Evolutionary conservation across 768 basidiomycete genomes (phyloP), one percentile per base, ranked within the genome.

Genomic region (Omphalotus guepiniiformis): DNA sequence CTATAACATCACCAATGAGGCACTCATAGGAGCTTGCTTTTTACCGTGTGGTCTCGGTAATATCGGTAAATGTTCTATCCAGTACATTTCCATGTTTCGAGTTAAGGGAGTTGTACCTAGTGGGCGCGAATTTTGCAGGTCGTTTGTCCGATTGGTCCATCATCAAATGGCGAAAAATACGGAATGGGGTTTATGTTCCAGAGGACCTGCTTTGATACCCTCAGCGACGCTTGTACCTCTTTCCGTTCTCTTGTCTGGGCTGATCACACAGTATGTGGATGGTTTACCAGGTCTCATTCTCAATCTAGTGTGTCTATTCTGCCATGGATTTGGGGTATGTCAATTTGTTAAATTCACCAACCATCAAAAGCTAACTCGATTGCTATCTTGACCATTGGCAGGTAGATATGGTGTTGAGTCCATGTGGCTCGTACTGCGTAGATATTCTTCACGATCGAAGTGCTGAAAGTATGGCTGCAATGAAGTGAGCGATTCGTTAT

Each of bases 201-300:
- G 84, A 88, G 59, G 86, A 85, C 53, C 76, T 84, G 4, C 70
- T 87, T 79, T 1, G 81, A 71, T 2, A 66, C 75, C 78, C 8
- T 71, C 70, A 3, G 62, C 71, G 0, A 26, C 77, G n/a, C 63
- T 85, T 23, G 66, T 75, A 3, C 87, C 85, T 0, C 21, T 81
- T 1, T 76, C 82, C 1, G 59, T 81, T 2, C 57, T 78, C 0
- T 39, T 63, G 0, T 71, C 69, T 0, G 83, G 83, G 1, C 51
- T 84, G 2, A 57, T 74, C n/a, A 79, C 72, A 11, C 56, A 67
- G 27, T 83, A 72, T 56, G 64, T 85, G 4, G 63, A 64, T 6
- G 79, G 80, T 1, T 66, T 50, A 1, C 35, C 67, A 1, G 84
- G 85, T 3, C 61, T 87, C 21, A 59, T 63, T 1, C 55, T 80